Evolutionary conservation across 2,329 filamentous ascomycete species (phyloP).

Genomic region (Beauveria medogensis): DNA sequence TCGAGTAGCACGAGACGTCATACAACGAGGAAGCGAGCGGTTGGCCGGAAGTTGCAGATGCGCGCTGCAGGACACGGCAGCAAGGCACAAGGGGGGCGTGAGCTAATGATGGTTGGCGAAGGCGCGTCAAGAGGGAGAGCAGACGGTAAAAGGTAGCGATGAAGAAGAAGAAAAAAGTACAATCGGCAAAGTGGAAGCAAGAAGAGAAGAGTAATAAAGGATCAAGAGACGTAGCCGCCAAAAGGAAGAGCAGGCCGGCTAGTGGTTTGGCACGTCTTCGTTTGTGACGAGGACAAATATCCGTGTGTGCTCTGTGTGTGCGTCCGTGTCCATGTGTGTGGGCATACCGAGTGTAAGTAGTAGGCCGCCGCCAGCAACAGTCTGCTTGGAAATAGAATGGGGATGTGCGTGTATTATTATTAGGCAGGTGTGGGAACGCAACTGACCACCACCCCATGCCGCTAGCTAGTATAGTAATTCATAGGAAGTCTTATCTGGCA

Average conservation of each 20-base stretch:
- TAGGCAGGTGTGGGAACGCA: not conserved
- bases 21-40: not conserved
- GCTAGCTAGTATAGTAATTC: not conserved
- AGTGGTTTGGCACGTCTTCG: not conserved
- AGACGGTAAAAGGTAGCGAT: not conserved
- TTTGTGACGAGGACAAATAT: not conserved
- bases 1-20: not conserved
- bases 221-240: not conserved
- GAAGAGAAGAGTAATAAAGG: not conserved
- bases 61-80: not conserved
- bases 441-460: not conserved
- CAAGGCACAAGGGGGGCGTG: not conserved
- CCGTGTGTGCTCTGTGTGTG: not conserved
- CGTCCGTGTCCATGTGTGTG: not conserved
- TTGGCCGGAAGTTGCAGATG: conserved; percentile 1
- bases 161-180: not conserved
- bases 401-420: not conserved
- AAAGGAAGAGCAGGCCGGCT: not conserved
- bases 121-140: not conserved
- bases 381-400: conserved; percentile 2
- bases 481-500: not conserved
- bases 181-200: not conserved
- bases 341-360: not conserved
- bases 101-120: not conserved
- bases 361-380: not conserved